These are phyloP conservation scores for Neoscytalidium dimidiatum DNA, from an alignment of 2,329 filamentous ascomycete species.

Conservation along the genomic window DNA sequence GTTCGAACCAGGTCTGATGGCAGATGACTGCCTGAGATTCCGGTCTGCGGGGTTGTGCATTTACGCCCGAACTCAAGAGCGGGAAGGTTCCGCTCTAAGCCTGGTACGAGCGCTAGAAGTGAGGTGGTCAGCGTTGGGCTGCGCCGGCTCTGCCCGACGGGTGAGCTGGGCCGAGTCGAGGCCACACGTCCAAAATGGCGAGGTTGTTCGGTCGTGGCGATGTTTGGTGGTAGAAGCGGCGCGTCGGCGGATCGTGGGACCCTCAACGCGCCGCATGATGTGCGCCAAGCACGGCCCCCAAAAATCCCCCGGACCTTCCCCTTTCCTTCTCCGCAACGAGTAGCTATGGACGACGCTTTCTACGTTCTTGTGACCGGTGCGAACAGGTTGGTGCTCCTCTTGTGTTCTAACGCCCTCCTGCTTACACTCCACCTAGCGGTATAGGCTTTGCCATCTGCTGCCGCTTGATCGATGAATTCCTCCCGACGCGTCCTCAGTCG, in stretches of 20 bases:
- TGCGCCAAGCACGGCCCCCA: not conserved
- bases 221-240: not conserved
- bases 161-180: not conserved
- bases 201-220: not conserved
- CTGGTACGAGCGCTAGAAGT: not conserved
- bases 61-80: not conserved
- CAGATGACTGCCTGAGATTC: not conserved
- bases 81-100: not conserved
- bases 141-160: not conserved
- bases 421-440: slow-evolving; percentile 60
- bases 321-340: not conserved
- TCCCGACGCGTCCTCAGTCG: slow-evolving; percentile 64
- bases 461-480: slow-evolving; percentile 88
- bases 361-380: slow-evolving; percentile 78
- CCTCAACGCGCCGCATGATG: not conserved
- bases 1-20: not conserved
- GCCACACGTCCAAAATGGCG: not conserved
- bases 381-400: slow-evolving; percentile 65
- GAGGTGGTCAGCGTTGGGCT: not conserved
- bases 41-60: not conserved
- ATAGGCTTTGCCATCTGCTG: slow-evolving; percentile 82
- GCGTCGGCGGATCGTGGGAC: not conserved
- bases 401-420: not conserved
- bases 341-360: slow-evolving; percentile 28
- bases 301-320: not conserved